Percentiles rank a stretch among this genome's conserved stretches.
These are phyloP conservation scores for Stachybotrys chlorohalonatus DNA, from an alignment of 2,329 filamentous ascomycete genomes.

Conservation along the genomic window DNA sequence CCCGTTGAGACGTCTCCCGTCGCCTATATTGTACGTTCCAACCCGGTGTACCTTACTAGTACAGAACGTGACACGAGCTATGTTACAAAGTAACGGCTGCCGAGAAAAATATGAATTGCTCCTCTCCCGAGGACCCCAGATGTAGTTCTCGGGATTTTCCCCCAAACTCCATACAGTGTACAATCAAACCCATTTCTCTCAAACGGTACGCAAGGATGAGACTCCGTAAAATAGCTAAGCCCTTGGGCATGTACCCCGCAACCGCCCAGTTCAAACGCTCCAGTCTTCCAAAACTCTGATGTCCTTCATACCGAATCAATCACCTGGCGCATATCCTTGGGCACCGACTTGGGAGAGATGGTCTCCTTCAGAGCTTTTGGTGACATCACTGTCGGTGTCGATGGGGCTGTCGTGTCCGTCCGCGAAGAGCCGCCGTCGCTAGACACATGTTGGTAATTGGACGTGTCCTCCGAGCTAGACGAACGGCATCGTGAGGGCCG, in stretches of 20 bases:
- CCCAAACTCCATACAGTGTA: background rate
- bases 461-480: slow-evolving; percentile 7
- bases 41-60: too few relatives aligned
- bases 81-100: too few relatives aligned
- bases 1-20: too few relatives aligned
- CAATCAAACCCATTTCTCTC: background rate
- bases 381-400: slow-evolving; percentile 9
- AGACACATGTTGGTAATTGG: slow-evolving; percentile 7
- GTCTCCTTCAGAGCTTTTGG: slow-evolving; percentile 20
- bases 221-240: too few relatives aligned
- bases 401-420: slow-evolving; percentile 4
- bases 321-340: slow-evolving; percentile 28
- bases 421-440: slow-evolving; percentile 4
- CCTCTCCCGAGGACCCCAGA: too few relatives aligned
- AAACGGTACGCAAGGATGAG: too few relatives aligned
- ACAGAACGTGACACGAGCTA: too few relatives aligned
- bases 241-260: too few relatives aligned
- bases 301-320: slow-evolving; percentile 15
- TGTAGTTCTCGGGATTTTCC: too few relatives aligned
- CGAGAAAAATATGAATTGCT: too few relatives aligned
- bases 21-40: too few relatives aligned
- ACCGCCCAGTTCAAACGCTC: too few relatives aligned
- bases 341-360: slow-evolving; percentile 34
- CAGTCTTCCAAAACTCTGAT: background rate
- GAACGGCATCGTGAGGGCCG: slow-evolving; percentile 8